Evolutionary conservation across 495 filamentous ascomycete genomes (phyloP).

Genomic region (Tuber indicum): DNA sequence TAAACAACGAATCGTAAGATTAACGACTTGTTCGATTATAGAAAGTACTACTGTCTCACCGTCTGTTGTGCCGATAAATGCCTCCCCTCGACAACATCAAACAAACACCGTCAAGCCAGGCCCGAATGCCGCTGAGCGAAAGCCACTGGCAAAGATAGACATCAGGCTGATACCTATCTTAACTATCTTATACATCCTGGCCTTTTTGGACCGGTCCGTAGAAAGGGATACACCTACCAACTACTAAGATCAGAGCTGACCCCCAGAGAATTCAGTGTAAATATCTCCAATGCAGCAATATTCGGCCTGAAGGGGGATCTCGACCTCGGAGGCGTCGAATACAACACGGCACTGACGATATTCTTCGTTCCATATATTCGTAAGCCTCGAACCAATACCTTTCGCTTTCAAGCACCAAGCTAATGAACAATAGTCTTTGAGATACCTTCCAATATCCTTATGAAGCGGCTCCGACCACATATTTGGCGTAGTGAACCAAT

Average conservation of each 20-base stretch:
- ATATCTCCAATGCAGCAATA: constrained; percentile 51
- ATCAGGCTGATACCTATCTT: constrained; percentile 72
- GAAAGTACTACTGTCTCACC: not conserved
- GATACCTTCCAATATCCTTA: constrained; percentile 81
- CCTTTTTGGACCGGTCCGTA: constrained; percentile 72
- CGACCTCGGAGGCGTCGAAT: constrained; percentile 54
- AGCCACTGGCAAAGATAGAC: constrained; percentile 70
- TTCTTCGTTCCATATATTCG: constrained; percentile 92
- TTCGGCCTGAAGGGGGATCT: constrained; percentile 63
- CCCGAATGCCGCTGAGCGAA: constrained; percentile 64
- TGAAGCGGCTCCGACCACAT: constrained; percentile 74
- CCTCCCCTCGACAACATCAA: not conserved
- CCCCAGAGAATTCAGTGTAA: constrained; percentile 8
- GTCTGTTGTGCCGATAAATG: not conserved
- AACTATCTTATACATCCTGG: constrained; percentile 74
- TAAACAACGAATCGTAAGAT: not conserved
- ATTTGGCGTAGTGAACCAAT: constrained; percentile 58
- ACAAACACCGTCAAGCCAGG: not conserved
- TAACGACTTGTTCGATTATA: not conserved
- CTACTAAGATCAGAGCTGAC: not conserved
- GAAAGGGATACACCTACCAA: not conserved
- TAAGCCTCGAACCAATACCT: constrained; percentile 47
- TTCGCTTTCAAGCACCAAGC: not conserved
- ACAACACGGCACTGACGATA: constrained; percentile 73
- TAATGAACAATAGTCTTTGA: constrained; percentile 34